Conservation (phyloP, 2,329 filamentous ascomycete species). For the Furcasterigmium sp. region DNA sequence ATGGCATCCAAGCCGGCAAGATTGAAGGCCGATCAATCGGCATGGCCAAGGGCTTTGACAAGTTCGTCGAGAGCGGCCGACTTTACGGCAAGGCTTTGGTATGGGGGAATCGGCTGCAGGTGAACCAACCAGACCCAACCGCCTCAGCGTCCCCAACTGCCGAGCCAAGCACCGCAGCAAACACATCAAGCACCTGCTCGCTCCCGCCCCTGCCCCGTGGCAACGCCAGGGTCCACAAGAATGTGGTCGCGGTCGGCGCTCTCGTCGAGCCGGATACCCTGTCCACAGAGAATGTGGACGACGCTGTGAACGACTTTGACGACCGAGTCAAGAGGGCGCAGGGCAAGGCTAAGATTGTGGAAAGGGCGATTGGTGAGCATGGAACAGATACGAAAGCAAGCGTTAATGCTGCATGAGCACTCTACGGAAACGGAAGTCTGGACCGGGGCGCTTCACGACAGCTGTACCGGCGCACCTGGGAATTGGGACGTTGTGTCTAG, state of each 20-base stretch:
- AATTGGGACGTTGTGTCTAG: neutral
- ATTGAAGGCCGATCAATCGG: conserved; percentile 89
- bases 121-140: neutral
- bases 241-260: conserved; percentile 69
- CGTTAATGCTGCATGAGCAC: neutral
- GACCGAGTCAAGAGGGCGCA: conserved; percentile 78
- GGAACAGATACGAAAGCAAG: neutral
- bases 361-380: conserved; percentile 54
- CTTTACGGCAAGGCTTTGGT: conserved; percentile 74
- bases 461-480: neutral
- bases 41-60: conserved; percentile 88
- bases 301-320: conserved; percentile 86
- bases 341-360: conserved; percentile 80
- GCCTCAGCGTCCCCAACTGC: neutral
- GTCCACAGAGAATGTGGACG: conserved; percentile 77
- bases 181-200: conserved; percentile 9
- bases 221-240: conserved; percentile 68
- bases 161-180: neutral
- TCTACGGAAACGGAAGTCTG: too few relatives aligned
- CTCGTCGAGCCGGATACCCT: conserved; percentile 75
- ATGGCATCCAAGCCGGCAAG: conserved; percentile 72
- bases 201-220: conserved; percentile 37
- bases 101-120: conserved; percentile 69
- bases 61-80: conserved; percentile 75
- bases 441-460: neutral